A percentile compares a stretch with the other conserved stretches of the same genome.
Conservation (phyloP, 176 grass and related monocot genomes). For the Aegilops umbellulata region DNA sequence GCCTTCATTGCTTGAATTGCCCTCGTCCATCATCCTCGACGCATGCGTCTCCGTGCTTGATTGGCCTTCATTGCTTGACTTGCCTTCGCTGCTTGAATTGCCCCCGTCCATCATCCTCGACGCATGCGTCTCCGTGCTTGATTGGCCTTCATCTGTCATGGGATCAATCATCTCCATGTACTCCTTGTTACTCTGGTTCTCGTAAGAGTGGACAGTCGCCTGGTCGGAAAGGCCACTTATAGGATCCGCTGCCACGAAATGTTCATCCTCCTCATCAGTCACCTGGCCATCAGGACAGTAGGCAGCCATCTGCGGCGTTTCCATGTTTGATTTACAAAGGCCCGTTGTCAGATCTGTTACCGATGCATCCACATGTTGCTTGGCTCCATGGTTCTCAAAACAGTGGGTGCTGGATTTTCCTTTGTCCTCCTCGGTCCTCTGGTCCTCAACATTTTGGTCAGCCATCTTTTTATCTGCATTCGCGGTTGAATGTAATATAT, state of each 20-base stretch:
- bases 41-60: too few species aligned
- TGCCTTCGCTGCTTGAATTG: too few species aligned
- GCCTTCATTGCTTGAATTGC: too few species aligned
- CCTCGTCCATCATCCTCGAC: too few species aligned
- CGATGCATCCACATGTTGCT: background rate
- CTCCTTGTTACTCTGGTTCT: background rate
- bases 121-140: too few species aligned
- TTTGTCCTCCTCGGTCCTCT: background rate
- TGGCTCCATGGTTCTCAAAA: background rate
- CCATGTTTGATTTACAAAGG: background rate
- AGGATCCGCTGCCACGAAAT: background rate
- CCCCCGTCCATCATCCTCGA: too few species aligned
- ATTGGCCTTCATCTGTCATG: background rate
- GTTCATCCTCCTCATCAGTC: background rate
- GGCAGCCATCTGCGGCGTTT: background rate
- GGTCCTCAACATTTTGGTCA: background rate
- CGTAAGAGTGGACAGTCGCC: background rate
- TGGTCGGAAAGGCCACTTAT: background rate
- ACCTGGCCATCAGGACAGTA: background rate
- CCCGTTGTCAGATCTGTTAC: background rate
- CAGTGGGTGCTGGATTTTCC: background rate
- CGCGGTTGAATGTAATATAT: background rate
- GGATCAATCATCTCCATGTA: background rate
- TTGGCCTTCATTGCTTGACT: too few species aligned
- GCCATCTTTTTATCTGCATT: background rate